Evolutionary conservation across 2,329 filamentous ascomycete species (phyloP).

Genomic region (Ophiostoma fasciatum): DNA sequence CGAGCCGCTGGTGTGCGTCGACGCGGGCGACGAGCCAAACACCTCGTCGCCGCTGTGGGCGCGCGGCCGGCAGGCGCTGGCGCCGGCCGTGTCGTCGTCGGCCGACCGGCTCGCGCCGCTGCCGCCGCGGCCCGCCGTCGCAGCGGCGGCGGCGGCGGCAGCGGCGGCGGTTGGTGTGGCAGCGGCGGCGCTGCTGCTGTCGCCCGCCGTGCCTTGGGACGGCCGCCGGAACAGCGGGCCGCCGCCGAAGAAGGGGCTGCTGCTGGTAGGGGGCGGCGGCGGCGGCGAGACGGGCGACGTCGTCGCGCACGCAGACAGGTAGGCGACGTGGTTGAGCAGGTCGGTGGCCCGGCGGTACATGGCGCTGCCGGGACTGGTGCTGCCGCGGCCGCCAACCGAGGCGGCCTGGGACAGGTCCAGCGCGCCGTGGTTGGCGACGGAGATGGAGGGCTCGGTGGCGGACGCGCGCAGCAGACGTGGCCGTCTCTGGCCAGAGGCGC

Average conservation of each 20-base stretch:
- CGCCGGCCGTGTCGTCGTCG: background rate
- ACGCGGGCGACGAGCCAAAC: slow-evolving; percentile 11
- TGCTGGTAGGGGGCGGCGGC: too few species aligned
- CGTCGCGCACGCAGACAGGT: slow-evolving; percentile 24
- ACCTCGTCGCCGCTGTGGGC: slow-evolving; percentile 8
- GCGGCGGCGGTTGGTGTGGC: slow-evolving; percentile 3
- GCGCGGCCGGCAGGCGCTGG: background rate
- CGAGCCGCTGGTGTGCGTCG: slow-evolving; percentile 14
- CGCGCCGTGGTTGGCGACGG: slow-evolving; percentile 36
- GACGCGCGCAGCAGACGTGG: slow-evolving; percentile 39
- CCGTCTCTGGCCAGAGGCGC: slow-evolving; percentile 26
- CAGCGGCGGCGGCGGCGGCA: background rate
- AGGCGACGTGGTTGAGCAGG: slow-evolving; percentile 37
- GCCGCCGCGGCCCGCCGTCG: background rate
- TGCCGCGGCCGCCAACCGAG: background rate
- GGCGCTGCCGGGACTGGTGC: background rate
- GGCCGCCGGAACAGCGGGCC: slow-evolving; percentile 2
- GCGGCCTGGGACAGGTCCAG: slow-evolving; percentile 32
- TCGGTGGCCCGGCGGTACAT: slow-evolving; percentile 33
- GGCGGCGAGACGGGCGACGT: slow-evolving; percentile 3
- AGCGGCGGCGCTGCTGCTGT: slow-evolving; percentile 1
- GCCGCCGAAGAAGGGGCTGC: slow-evolving; percentile 21
- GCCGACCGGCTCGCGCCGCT: background rate
- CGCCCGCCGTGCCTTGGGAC: background rate
- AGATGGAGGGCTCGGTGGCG: slow-evolving; percentile 42